Conservation (phyloP, 805 yeast species). For the Zygosaccharomyces siamensis region DNA sequence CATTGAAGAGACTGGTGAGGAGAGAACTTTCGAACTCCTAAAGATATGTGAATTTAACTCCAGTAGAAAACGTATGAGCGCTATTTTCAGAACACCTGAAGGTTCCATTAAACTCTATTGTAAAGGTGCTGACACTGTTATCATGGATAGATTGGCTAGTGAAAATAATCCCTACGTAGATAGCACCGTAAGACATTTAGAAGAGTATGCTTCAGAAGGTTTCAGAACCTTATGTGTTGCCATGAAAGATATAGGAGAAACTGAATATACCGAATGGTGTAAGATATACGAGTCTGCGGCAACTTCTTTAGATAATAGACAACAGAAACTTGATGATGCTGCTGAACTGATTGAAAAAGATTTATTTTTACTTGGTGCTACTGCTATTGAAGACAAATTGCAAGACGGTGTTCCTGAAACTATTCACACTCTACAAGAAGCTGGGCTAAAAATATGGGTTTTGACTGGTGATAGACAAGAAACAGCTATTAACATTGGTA, state of each 20-base stretch:
- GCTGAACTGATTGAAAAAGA: constrained; percentile 85
- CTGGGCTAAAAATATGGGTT: constrained; percentile 97
- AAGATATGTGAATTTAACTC: constrained; percentile 96
- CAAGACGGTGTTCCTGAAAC: constrained; percentile 99
- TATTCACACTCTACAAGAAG: constrained; percentile 88
- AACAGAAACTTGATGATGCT: constrained; percentile 72
- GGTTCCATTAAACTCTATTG: constrained; percentile 83
- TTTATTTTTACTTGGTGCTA: constrained; percentile 83
- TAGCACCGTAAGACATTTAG: constrained; percentile 79
- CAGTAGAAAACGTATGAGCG: constrained; percentile 96
- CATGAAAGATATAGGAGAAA: constrained; percentile 68
- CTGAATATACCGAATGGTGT: constrained; percentile 73
- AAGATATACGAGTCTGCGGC: constrained; percentile 69
- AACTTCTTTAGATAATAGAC: constrained; percentile 70
- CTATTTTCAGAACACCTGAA: constrained; percentile 90
- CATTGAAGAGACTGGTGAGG: constrained; percentile 44
- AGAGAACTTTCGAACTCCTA: constrained; percentile 65
- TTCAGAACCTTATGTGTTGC: constrained; percentile 93
- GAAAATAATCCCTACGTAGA: constrained; percentile 73
- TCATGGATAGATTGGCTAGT: constrained; percentile 71
- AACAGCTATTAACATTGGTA: constrained; percentile 96
- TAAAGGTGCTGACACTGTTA: constrained; percentile 97
- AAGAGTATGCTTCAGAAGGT: constrained; percentile 96
- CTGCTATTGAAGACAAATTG: constrained; percentile 95
- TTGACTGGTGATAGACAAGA: constrained; percentile 98